A percentile compares a stretch with the other conserved stretches of the same genome.
Conservation (phyloP, 2,329 filamentous ascomycete species). For the Monilinia fructicola region DNA sequence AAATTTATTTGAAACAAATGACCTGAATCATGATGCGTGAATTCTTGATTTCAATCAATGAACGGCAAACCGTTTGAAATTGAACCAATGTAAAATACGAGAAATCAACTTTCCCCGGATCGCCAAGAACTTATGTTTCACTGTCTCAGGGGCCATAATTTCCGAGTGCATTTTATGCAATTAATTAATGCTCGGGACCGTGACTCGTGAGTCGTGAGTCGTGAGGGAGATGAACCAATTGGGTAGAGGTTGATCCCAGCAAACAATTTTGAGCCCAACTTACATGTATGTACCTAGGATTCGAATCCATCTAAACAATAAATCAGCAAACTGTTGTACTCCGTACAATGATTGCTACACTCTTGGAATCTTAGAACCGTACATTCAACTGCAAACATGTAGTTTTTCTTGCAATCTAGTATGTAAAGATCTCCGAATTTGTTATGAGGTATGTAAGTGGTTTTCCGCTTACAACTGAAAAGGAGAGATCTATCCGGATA, state of each 20-base stretch:
- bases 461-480: neutral
- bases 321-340: too few species aligned
- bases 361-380: too few species aligned
- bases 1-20: neutral
- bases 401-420: too few species aligned
- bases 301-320: too few species aligned
- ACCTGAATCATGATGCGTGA: neutral
- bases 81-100: constrained; percentile 4
- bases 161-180: neutral
- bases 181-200: neutral
- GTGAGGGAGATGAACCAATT: too few species aligned
- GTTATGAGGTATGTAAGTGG: neutral
- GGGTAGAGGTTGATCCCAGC: too few species aligned
- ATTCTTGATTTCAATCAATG: neutral
- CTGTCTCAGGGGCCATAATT: neutral
- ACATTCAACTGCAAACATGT: too few species aligned
- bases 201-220: too few species aligned
- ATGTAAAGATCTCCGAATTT: neutral
- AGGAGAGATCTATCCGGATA: neutral
- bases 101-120: constrained; percentile 1
- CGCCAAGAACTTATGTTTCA: neutral
- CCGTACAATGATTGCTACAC: too few species aligned
- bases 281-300: too few species aligned
- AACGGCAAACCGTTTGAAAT: neutral
- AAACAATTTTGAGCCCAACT: too few species aligned